Conservation (phyloP, 495 filamentous ascomycete genomes). For the Aspergillus haitiensis region DNA sequence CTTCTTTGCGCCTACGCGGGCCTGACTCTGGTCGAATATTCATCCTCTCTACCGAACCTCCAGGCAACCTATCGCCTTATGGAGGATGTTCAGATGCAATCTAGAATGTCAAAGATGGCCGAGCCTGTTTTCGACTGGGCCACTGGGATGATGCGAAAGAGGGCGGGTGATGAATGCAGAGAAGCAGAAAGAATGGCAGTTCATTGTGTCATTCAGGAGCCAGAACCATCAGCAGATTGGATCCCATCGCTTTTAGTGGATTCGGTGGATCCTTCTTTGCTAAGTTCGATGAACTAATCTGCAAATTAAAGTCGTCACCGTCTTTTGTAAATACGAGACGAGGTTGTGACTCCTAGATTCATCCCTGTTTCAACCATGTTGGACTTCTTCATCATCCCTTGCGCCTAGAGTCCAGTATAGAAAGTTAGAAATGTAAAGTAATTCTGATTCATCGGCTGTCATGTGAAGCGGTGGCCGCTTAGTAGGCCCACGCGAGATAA, state of each 20-base stretch:
- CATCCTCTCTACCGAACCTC: constrained; percentile 2
- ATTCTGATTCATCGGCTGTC: too few species aligned
- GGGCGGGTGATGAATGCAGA: not conserved
- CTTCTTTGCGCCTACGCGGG: not conserved
- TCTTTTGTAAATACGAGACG: not conserved
- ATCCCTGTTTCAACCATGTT: not conserved
- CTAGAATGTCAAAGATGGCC: not conserved
- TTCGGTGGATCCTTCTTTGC: constrained; percentile 3
- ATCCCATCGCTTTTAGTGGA: constrained; percentile 5
- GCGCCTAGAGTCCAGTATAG: too few species aligned
- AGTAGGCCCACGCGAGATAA: too few species aligned
- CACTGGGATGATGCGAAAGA: constrained; percentile 1
- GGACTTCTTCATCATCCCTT: not conserved
- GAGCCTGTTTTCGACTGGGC: constrained; percentile 1
- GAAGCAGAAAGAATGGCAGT: constrained; percentile 4
- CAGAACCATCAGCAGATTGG: constrained; percentile 1
- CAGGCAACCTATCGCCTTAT: constrained; percentile 1
- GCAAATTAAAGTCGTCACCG: not conserved
- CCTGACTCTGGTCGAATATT: constrained; percentile 1
- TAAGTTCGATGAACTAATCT: not conserved
- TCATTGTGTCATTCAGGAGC: constrained; percentile 1
- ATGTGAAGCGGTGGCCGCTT: too few species aligned
- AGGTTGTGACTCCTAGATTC: not conserved
- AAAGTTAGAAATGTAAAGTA: too few species aligned
- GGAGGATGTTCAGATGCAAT: constrained; percentile 5